A percentile compares a stretch with the other conserved stretches of the same genome.
These are phyloP conservation scores for Parascedosporium putredinis DNA, from an alignment of 2,329 filamentous ascomycete genomes.

Conservation along the genomic window DNA sequence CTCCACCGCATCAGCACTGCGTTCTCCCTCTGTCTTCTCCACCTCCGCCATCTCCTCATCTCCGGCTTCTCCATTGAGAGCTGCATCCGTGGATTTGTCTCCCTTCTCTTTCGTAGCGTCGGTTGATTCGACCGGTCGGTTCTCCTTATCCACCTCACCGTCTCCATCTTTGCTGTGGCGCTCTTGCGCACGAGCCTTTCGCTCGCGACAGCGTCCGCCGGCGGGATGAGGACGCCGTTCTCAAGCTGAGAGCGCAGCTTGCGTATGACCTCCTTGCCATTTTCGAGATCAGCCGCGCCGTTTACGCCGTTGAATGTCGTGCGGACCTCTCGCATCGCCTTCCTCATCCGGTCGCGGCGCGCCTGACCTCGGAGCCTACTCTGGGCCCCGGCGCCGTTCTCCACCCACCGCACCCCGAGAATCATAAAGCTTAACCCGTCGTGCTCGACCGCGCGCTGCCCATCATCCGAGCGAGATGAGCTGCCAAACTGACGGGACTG, in stretches of 20 bases:
- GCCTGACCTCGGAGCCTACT: conserved; percentile 45
- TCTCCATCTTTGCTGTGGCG: conserved; percentile 20
- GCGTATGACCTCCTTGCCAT: conserved; percentile 14
- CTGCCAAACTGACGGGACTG: conserved; percentile 70
- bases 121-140: conserved; percentile 24
- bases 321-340: conserved; percentile 42
- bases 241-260: conserved; percentile 14
- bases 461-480: conserved; percentile 27
- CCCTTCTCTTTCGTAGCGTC: conserved; percentile 9
- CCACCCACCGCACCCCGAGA: conserved; percentile 71
- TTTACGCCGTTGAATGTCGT: conserved; percentile 22
- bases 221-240: conserved; percentile 30
- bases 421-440: conserved; percentile 89
- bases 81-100: conserved; percentile 9
- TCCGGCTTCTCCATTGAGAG: conserved; percentile 2
- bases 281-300: conserved; percentile 14
- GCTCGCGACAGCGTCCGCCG: conserved; percentile 35
- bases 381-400: conserved; percentile 56
- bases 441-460: conserved; percentile 39
- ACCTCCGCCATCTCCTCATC: conserved; percentile 12
- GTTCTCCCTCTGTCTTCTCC: conserved; percentile 4
- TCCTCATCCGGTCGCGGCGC: conserved; percentile 45
- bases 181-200: conserved; percentile 28
- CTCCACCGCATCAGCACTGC: conserved; percentile 2
- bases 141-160: conserved; percentile 42